phyloP scores from a whole-genome alignment of 495 filamentous ascomycete species.

The Cercophora scortea region DNA sequence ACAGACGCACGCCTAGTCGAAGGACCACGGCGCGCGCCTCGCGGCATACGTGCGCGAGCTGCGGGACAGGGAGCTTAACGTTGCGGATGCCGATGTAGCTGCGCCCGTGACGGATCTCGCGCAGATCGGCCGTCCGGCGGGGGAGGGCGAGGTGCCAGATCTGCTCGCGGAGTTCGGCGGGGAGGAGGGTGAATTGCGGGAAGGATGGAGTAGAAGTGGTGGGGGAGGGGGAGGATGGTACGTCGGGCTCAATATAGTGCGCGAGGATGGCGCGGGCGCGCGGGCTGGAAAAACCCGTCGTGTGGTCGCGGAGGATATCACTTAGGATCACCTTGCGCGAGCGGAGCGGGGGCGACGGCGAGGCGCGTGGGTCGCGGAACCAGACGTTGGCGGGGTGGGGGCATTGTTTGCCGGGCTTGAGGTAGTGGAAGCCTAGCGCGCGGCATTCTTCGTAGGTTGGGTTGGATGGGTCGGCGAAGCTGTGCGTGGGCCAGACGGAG shows the following conservation, averaged over 20 bases:
- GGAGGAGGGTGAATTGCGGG: conserved; percentile 3
- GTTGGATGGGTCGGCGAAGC: conserved; percentile 2
- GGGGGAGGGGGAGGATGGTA: not conserved
- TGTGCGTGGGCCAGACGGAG: not conserved
- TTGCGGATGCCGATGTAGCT: not conserved
- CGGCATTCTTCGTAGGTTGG: conserved; percentile 4
- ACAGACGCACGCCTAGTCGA: conserved; percentile 1
- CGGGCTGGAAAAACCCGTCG: not conserved
- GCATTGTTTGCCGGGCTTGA: conserved; percentile 6
- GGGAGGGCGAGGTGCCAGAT: conserved; percentile 6
- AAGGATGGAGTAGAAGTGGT: not conserved
- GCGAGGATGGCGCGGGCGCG: not conserved
- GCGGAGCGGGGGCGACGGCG: not conserved
- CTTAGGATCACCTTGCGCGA: conserved; percentile 2
- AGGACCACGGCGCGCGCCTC: conserved; percentile 2
- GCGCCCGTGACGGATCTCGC: conserved; percentile 2
- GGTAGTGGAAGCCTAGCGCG: not conserved
- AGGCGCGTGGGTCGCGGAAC: conserved; percentile 7
- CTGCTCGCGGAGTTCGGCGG: conserved; percentile 6
- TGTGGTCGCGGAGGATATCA: conserved; percentile 1
- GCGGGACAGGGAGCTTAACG: conserved; percentile 1
- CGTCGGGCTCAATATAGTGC: not conserved
- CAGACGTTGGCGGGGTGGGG: not conserved
- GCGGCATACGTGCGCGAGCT: conserved; percentile 2
- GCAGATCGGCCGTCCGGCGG: conserved; percentile 1